Base-by-base conservation (phyloP, 495 filamentous ascomycete species). In the Chaetomidium leptoderma region DNA sequence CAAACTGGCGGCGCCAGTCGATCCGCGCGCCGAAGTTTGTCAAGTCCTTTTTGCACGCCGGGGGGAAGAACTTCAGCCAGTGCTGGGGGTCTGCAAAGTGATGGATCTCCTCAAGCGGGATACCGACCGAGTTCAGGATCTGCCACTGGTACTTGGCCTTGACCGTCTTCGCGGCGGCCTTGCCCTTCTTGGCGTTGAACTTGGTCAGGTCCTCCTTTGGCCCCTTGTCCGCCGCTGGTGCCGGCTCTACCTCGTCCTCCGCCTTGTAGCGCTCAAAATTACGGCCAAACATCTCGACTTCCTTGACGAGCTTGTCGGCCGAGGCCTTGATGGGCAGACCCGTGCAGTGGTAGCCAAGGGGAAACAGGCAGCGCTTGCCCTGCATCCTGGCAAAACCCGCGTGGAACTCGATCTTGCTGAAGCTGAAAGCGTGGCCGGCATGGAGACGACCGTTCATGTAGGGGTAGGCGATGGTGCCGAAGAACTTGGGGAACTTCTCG, bases 301-400 rank as follows among this genome's bases (percentile, higher is more conserved):
- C 95, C 53, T 92, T 86, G 45, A 80, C 78, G 35, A 98, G 84
- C 75, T 97, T 97, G 74, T 98, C 93, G 26, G 93, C 92, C 67
- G 89, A 95, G 5, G 93, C 91, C 72, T 96, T 97, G 76, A 98
- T 97, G 5, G 93, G 91, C 84, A 98, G 92, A 68, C 93, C 93
- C 0, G 95, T 97, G 74, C 90, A 95, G 76, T 98, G 93, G 74
- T 88, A 97, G 14, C 93, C 95, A 47, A 89, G 83, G 52, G 93
- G 93, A 72, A 92, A 97, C 43, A 97, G 78, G 57, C 83, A 79
- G 44, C 87, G 78, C 76, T 90, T 90, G 60, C 93, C 93, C 71
- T 93, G 83, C 91, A 97, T 95, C 36, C 92, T 77, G 37, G 86
- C 85, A 61, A 86, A 88, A 35, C 92, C 89, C 37, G 85, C 81